Evolutionary conservation across 106 monocot genomes (phyloP).

Genomic region (Platanthera guangdongensis): DNA sequence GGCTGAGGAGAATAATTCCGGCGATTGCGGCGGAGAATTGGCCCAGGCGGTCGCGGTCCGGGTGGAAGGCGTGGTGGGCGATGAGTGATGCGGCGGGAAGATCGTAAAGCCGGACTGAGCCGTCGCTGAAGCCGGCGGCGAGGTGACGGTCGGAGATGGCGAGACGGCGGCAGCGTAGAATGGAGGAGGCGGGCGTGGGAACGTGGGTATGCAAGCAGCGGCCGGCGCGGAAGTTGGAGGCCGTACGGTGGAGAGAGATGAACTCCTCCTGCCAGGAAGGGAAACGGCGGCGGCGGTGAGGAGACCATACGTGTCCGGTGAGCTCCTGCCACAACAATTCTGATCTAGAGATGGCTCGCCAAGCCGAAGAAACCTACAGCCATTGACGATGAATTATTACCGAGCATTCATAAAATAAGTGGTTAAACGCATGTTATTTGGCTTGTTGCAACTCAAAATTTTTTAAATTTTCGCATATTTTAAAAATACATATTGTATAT

Average conservation of each 20-base stretch:
- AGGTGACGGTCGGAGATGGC: constrained; percentile 36
- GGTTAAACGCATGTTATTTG: too few relatives aligned
- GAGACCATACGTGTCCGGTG: constrained; percentile 23
- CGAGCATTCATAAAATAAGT: too few relatives aligned
- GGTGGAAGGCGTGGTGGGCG: constrained; percentile 20
- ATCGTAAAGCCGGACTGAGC: constrained; percentile 37
- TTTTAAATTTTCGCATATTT: too few relatives aligned
- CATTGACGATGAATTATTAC: too few relatives aligned
- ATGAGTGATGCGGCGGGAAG: constrained; percentile 18
- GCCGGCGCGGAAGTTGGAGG: constrained; percentile 29
- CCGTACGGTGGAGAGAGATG: constrained; percentile 30
- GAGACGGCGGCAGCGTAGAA: constrained; percentile 25
- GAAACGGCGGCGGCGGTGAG: constrained; percentile 2
- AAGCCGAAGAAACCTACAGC: constrained; percentile 42
- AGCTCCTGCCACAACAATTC: constrained; percentile 47
- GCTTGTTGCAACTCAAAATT: too few relatives aligned
- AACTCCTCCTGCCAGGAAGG: constrained; percentile 42
- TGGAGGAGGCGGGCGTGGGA: constrained; percentile 1
- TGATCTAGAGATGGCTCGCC: constrained; percentile 32
- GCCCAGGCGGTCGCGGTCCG: constrained; percentile 33
- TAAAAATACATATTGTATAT: too few relatives aligned
- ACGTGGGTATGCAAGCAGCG: constrained; percentile 12
- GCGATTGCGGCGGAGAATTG: constrained; percentile 40
- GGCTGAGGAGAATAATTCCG: constrained; percentile 22
- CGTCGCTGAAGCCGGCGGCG: constrained; percentile 43